These are phyloP conservation scores for Lipomyces anomalus DNA, from an alignment of 805 yeast genomes.

Conservation along the genomic window DNA sequence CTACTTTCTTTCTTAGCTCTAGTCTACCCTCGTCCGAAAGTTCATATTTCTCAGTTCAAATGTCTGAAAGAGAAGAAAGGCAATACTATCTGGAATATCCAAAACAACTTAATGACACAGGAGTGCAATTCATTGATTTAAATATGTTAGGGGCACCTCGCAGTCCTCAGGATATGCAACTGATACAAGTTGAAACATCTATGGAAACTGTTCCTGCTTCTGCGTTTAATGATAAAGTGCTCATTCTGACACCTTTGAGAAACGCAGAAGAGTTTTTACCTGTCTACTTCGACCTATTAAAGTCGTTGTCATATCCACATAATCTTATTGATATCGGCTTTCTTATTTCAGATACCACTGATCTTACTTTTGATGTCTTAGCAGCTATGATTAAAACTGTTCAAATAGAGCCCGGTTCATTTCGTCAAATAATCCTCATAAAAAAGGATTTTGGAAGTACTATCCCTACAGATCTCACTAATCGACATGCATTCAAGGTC, in stretches of 20 bases:
- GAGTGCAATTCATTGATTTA: background rate
- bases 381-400: conserved; percentile 48
- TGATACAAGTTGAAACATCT: background rate
- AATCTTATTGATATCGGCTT: conserved; percentile 71
- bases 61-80: too few relatives aligned
- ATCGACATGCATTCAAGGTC: conserved; percentile 82
- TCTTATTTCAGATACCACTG: conserved; percentile 82
- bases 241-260: conserved; percentile 69
- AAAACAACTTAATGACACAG: background rate
- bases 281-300: conserved; percentile 74
- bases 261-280: conserved; percentile 76
- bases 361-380: conserved; percentile 67
- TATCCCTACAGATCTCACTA: conserved; percentile 70
- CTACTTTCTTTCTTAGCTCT: background rate
- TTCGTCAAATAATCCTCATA: conserved; percentile 71
- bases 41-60: too few relatives aligned
- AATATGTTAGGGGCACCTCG: background rate
- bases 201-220: too few relatives aligned
- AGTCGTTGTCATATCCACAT: conserved; percentile 68
- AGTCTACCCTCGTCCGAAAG: too few relatives aligned
- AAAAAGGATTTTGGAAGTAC: conserved; percentile 83
- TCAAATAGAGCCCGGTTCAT: conserved; percentile 63
- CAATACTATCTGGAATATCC: too few relatives aligned
- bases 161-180: background rate
- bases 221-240: conserved; percentile 50